A percentile compares a stretch with the other conserved stretches of the same genome.
Conservation (phyloP, 2,329 filamentous ascomycete species). For the Achaetomium macrosporum region DNA sequence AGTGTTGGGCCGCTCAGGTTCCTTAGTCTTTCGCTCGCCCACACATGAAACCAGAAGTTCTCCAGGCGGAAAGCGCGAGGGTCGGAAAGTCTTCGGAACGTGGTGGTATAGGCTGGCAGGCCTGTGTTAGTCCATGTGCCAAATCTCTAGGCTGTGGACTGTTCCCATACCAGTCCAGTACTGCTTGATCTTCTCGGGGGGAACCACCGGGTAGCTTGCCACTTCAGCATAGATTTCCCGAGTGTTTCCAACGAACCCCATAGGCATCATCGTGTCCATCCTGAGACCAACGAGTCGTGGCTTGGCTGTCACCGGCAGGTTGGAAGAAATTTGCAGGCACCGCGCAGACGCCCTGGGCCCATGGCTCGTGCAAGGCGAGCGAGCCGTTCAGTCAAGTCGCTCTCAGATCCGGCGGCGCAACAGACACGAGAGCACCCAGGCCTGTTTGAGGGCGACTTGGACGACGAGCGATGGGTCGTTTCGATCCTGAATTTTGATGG, state of each 20-base stretch:
- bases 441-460: background rate
- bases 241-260: slow-evolving; percentile 52
- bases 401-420: background rate
- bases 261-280: slow-evolving; percentile 45
- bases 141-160: background rate
- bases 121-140: slow-evolving; percentile 8
- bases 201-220: slow-evolving; percentile 44
- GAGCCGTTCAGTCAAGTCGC: background rate
- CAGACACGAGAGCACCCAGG: background rate
- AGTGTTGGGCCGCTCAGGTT: slow-evolving; percentile 48
- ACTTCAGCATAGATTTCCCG: slow-evolving; percentile 48
- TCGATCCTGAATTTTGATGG: background rate
- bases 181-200: slow-evolving; percentile 47
- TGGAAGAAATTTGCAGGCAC: slow-evolving; percentile 6
- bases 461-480: background rate
- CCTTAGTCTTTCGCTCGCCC: slow-evolving; percentile 50
- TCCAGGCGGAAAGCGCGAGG: slow-evolving; percentile 58
- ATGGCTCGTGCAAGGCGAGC: slow-evolving; percentile 5
- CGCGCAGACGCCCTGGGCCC: slow-evolving; percentile 2
- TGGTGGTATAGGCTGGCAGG: slow-evolving; percentile 52
- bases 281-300: background rate
- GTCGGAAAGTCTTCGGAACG: slow-evolving; percentile 51
- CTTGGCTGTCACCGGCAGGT: background rate
- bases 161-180: slow-evolving; percentile 50
- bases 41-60: slow-evolving; percentile 63